Evolutionary conservation across 2,329 filamentous ascomycete genomes (phyloP).

Genomic region (Paraphoma chrysanthemicola): DNA sequence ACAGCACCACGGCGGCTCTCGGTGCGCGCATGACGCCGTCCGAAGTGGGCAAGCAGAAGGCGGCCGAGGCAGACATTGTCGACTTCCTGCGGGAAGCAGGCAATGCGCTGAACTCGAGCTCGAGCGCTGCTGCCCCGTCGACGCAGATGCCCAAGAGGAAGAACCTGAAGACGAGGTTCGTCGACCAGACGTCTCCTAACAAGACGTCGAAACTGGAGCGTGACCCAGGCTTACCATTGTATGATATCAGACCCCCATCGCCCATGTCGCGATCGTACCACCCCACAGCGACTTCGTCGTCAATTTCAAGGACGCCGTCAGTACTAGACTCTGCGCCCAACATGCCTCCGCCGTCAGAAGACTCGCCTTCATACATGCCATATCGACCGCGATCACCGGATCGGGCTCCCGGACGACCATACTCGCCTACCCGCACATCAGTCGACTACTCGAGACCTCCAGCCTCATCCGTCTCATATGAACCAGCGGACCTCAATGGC

Average conservation of each 20-base stretch:
- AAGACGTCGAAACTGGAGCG: constrained; percentile 22
- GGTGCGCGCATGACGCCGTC: constrained; percentile 33
- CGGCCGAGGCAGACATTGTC: constrained; percentile 49
- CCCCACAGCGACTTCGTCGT: constrained; percentile 52
- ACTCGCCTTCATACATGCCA: constrained; percentile 69
- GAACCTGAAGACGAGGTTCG: constrained; percentile 30
- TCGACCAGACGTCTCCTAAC: constrained; percentile 26
- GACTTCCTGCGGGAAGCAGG: constrained; percentile 53
- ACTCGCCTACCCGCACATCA: constrained; percentile 60
- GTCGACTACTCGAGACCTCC: constrained; percentile 75
- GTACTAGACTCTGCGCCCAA: constrained; percentile 58
- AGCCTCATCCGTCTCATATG: constrained; percentile 75
- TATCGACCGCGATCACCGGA: constrained; percentile 64
- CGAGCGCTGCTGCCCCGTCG: constrained; percentile 10
- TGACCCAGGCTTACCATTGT: constrained; percentile 46
- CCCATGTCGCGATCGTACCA: constrained; percentile 57
- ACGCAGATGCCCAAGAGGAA: constrained; percentile 33
- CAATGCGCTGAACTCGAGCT: constrained; percentile 33
- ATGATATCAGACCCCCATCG: constrained; percentile 49
- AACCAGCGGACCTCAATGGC: constrained; percentile 87
- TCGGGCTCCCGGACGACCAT: constrained; percentile 51
- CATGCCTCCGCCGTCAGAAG: constrained; percentile 64
- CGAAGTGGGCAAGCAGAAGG: constrained; percentile 38
- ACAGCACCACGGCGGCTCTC: constrained; percentile 43
- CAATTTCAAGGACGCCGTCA: constrained; percentile 57